These are phyloP conservation scores for Misopates orontium DNA, from an alignment of 257 asterid genomes.

Conservation along the genomic window DNA sequence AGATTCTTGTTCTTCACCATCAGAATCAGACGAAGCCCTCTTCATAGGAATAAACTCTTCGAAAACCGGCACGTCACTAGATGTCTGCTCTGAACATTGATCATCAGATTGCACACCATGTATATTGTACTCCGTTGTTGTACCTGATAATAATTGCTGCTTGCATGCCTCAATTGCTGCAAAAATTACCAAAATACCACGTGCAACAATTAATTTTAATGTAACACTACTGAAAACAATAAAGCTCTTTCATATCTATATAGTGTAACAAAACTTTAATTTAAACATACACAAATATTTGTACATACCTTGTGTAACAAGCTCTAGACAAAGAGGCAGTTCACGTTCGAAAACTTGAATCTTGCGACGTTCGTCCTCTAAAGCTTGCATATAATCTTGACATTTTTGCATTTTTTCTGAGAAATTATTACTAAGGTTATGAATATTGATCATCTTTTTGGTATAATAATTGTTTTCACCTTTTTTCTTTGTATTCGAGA, in stretches of 20 bases:
- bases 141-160: conserved; percentile 56
- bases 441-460: conserved; percentile 42
- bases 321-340: conserved; percentile 89
- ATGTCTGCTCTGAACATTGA: conserved; percentile 71
- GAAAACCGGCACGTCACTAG: conserved; percentile 58
- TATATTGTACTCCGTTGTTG: conserved; percentile 42
- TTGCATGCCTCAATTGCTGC: conserved; percentile 87
- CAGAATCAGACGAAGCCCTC: conserved; percentile 34
- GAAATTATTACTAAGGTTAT: conserved; percentile 36
- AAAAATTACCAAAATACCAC: conserved; percentile 1
- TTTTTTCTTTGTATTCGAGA: too few relatives aligned
- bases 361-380: conserved; percentile 78
- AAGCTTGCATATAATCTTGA: conserved; percentile 56
- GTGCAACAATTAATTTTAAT: background rate
- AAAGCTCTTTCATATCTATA: too few relatives aligned
- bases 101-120: conserved; percentile 37
- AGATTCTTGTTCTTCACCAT: conserved; percentile 40
- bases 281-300: too few relatives aligned
- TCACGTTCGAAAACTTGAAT: conserved; percentile 93
- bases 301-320: conserved; percentile 80
- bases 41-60: conserved; percentile 70
- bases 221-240: too few relatives aligned
- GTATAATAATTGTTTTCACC: background rate
- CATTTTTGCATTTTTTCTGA: conserved; percentile 59
- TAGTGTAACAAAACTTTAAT: too few relatives aligned